Evolutionary conservation across 345 rosid genomes (phyloP).

Genomic region (Psidium guajava): DNA sequence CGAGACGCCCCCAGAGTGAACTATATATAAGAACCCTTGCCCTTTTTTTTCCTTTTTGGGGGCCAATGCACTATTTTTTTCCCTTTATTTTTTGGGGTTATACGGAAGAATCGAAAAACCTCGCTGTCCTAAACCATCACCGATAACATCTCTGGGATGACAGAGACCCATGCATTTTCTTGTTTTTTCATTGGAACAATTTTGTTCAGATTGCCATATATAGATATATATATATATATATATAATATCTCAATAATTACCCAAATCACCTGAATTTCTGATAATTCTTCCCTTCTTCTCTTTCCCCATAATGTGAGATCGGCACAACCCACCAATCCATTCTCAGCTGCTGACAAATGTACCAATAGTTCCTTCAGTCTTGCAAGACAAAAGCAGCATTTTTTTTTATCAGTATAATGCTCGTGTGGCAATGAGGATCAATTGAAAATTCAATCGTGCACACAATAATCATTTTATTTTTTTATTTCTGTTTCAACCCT

Average conservation of each 20-base stretch:
- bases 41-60: not conserved
- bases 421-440: not conserved
- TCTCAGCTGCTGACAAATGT: not conserved
- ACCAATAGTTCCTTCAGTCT: not conserved
- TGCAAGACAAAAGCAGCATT: not conserved
- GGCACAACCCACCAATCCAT: not conserved
- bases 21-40: not conserved
- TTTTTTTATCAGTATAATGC: not conserved
- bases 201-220: not conserved
- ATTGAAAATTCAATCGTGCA: not conserved
- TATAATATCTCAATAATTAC: not conserved
- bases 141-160: not conserved
- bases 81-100: not conserved
- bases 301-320: too few relatives aligned
- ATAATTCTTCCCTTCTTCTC: not conserved
- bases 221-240: too few relatives aligned
- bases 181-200: not conserved
- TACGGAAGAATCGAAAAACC: not conserved
- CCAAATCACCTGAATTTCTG: conserved; percentile 9
- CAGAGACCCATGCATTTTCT: not conserved
- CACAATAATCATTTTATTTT: too few relatives aligned
- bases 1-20: not conserved
- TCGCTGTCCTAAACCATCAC: not conserved
- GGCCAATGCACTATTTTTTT: not conserved
- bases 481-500: too few relatives aligned